Evolutionary conservation across 768 basidiomycete species (phyloP).

Genomic region (Suillus clintonianus): DNA sequence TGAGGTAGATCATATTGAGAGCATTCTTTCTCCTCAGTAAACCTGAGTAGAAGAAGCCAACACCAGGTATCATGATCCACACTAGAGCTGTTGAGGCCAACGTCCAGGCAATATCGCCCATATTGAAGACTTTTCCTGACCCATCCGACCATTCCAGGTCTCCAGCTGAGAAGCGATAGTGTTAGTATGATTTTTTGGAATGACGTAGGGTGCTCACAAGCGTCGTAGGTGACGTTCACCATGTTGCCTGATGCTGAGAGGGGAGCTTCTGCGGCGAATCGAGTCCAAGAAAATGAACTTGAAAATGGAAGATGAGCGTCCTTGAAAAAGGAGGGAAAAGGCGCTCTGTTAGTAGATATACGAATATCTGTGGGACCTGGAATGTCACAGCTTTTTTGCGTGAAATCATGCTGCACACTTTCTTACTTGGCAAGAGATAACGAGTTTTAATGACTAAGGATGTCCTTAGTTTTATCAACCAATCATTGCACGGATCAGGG

Average conservation of each 20-base stretch:
- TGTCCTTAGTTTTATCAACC: background rate
- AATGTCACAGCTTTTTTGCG: constrained; percentile 10
- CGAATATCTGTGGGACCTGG: constrained; percentile 18
- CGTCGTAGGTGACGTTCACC: constrained; percentile 47
- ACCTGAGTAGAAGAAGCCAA: constrained; percentile 90
- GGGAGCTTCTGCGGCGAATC: background rate
- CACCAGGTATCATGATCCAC: constrained; percentile 83
- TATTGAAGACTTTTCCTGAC: constrained; percentile 44
- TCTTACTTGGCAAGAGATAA: constrained; percentile 15
- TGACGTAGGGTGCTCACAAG: constrained; percentile 31
- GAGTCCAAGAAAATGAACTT: background rate
- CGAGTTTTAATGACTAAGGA: constrained; percentile 11
- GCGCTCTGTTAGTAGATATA: constrained; percentile 19
- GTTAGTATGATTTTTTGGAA: background rate
- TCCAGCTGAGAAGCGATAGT: constrained; percentile 31
- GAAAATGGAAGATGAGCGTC: constrained; percentile 7
- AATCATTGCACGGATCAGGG: no score
- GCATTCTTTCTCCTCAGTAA: constrained; percentile 93
- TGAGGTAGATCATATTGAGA: constrained; percentile 83
- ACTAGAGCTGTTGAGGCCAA: constrained; percentile 78
- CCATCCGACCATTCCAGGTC: constrained; percentile 34
- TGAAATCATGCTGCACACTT: background rate
- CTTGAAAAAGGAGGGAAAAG: background rate
- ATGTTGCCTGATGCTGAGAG: constrained; percentile 20
- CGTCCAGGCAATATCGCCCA: constrained; percentile 72